Conservation (phyloP, 495 filamentous ascomycete genomes). For the Pyronema omphalodes region DNA sequence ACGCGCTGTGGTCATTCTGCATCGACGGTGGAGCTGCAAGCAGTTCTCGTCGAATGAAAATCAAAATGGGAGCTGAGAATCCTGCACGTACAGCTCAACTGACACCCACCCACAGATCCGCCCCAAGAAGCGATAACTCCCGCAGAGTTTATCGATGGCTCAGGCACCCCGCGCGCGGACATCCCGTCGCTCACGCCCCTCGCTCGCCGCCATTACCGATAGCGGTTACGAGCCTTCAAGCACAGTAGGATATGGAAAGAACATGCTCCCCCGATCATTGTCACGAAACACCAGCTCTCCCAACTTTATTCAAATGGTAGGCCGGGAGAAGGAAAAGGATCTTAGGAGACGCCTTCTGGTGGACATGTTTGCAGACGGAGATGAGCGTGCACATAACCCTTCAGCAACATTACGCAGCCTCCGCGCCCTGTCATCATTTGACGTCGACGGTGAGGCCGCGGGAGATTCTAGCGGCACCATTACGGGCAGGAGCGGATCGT, state of each 20-base stretch:
- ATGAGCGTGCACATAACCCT: slow-evolving; percentile 10
- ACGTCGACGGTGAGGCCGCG: slow-evolving; percentile 7
- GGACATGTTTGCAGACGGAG: neutral
- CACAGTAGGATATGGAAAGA: slow-evolving; percentile 6
- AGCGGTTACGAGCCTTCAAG: slow-evolving; percentile 19
- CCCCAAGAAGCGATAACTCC: too few relatives aligned
- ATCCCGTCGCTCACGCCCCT: slow-evolving; percentile 22
- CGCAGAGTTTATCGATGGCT: neutral
- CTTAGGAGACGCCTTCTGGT: neutral
- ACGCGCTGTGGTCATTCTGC: too few relatives aligned
- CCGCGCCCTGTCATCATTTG: slow-evolving; percentile 3
- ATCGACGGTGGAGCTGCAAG: too few relatives aligned
- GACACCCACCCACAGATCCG: too few relatives aligned
- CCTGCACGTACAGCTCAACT: too few relatives aligned
- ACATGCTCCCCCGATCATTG: slow-evolving; percentile 13
- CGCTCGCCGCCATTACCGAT: slow-evolving; percentile 21
- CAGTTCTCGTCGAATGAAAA: too few relatives aligned
- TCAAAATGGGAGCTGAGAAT: too few relatives aligned
- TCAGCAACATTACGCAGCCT: neutral
- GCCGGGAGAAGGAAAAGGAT: neutral
- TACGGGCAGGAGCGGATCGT: slow-evolving; percentile 10
- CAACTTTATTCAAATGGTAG: neutral
- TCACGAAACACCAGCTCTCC: slow-evolving; percentile 10
- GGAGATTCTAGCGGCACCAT: neutral
- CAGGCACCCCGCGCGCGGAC: slow-evolving; percentile 2